Percentiles rank a stretch among this genome's conserved stretches.
Evolutionary conservation across 192 early-diverging fungal genomes (phyloP).

Genomic region (Kappamyces sp.): DNA sequence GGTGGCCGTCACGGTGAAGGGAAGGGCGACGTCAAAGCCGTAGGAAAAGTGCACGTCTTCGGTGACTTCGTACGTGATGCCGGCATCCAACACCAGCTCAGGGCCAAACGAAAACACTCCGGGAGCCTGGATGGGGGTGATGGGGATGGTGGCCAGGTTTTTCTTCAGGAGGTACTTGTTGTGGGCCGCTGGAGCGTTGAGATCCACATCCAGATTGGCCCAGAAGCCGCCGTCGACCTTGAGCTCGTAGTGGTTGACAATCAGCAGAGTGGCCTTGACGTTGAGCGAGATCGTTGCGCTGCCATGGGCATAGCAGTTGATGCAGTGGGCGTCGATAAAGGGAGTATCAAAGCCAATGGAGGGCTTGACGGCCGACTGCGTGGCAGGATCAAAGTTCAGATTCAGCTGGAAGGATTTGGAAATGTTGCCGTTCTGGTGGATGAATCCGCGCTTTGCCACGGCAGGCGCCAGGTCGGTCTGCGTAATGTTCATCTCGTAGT

Average conservation of each 20-base stretch:
- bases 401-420: neutral
- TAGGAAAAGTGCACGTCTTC: conserved; percentile 3
- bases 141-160: neutral
- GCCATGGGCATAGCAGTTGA: conserved; percentile 14
- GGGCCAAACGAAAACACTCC: conserved; percentile 14
- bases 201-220: conserved; percentile 11
- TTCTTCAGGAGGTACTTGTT: neutral
- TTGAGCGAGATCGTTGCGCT: conserved; percentile 4
- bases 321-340: conserved; percentile 12
- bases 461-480: conserved; percentile 11
- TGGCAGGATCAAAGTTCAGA: conserved; percentile 16
- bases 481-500: conserved; percentile 9
- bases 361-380: conserved; percentile 1
- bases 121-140: conserved; percentile 3
- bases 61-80: conserved; percentile 7
- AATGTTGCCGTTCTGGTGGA: neutral
- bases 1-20: neutral
- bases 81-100: conserved; percentile 7
- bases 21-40: conserved; percentile 11
- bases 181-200: neutral
- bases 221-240: conserved; percentile 14
- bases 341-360: neutral
- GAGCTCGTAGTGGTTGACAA: conserved; percentile 12
- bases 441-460: conserved; percentile 6
- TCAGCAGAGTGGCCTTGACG: conserved; percentile 8